Evolutionary conservation across 495 filamentous ascomycete species (phyloP), one percentile per base, ranked within the genome.

Genomic region (Penicillium tannophilum): DNA sequence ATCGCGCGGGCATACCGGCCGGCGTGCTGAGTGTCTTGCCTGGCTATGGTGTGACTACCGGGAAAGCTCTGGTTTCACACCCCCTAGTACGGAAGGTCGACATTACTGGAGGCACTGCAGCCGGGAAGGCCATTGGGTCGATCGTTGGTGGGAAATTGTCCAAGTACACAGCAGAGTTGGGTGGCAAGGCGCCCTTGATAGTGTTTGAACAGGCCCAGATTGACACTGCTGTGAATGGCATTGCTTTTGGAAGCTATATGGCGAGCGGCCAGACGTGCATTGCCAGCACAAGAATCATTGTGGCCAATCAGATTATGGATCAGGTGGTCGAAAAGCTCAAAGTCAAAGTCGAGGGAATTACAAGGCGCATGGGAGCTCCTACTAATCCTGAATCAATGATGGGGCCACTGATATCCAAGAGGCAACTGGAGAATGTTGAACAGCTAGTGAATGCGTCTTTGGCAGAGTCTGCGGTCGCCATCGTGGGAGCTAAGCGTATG

Each of bases 231-330:
- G 82, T 84, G 10, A 82, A 86, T 56, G 83, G 82, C 9, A 81
- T 85, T 17, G 73, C 79, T 6, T 85, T 86, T 52, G 83, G 79
- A n/a, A 78, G 81, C 19, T 85, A 81, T 48, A 77, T 85, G 17
- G 82, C 82, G 0, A 84, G 80, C 58, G 85, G 85, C 1, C 84
- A 88, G 71, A 86, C 83, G 0, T 87, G 85, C 58, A 79, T 87
- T 14, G 83, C 84, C 2, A 83, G 82, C 16, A 87, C 82, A 44
- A 73, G 85, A 33, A 76, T 88, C 41, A 70, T 86, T 33, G 82
- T 85, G 33, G 75, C 86, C 41, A 65, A 72, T 33, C 74, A 67
- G 0, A 72, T 86, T 11, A 70, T 80, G 46, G 63, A 74, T 3
- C 56, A 63, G 26, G 67, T 61, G 14, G 24, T 70, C 42, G 49